A percentile compares a stretch with the other conserved stretches of the same genome.
Evolutionary conservation across 495 filamentous ascomycete species (phyloP).

Genomic region (Emericellopsis terricola): DNA sequence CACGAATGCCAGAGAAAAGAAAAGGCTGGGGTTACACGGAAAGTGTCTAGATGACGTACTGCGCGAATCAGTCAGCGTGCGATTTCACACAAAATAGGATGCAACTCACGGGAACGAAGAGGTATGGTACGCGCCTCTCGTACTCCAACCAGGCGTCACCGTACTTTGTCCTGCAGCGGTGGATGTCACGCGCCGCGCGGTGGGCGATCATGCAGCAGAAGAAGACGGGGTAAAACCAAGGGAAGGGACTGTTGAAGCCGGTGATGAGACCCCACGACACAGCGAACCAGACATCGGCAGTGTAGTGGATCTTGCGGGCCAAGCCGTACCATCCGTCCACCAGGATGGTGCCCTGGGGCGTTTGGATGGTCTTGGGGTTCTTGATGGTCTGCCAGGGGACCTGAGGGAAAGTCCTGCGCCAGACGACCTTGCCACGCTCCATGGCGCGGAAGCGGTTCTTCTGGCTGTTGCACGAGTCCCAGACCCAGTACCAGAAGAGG

Average conservation of each 20-base stretch:
- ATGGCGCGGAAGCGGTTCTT: slow-evolving; percentile 84
- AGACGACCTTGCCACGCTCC: slow-evolving; percentile 54
- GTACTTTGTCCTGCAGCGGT: slow-evolving; percentile 73
- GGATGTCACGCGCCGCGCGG: slow-evolving; percentile 69
- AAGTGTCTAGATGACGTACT: slow-evolving; percentile 15
- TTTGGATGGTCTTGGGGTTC: slow-evolving; percentile 76
- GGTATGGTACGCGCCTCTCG: slow-evolving; percentile 69
- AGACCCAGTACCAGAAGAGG: slow-evolving; percentile 78
- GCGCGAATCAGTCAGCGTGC: not conserved
- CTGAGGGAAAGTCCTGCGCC: slow-evolving; percentile 80
- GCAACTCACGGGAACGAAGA: slow-evolving; percentile 88
- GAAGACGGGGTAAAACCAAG: slow-evolving; percentile 94
- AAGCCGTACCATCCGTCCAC: slow-evolving; percentile 88
- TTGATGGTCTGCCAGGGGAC: slow-evolving; percentile 74
- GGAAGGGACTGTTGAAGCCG: slow-evolving; percentile 60
- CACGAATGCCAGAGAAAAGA: too few relatives aligned
- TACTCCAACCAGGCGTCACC: slow-evolving; percentile 87
- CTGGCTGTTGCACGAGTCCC: slow-evolving; percentile 82
- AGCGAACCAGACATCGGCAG: slow-evolving; percentile 76
- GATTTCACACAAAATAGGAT: not conserved
- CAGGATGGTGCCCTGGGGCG: slow-evolving; percentile 58
- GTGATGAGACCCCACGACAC: slow-evolving; percentile 38
- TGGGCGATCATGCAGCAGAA: slow-evolving; percentile 85
- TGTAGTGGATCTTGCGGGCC: slow-evolving; percentile 91
- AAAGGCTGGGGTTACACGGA: not conserved